A percentile compares a stretch with the other conserved stretches of the same genome.
Conservation (phyloP, 1,139 yeast species). For the Yamadazyma siamensis region DNA sequence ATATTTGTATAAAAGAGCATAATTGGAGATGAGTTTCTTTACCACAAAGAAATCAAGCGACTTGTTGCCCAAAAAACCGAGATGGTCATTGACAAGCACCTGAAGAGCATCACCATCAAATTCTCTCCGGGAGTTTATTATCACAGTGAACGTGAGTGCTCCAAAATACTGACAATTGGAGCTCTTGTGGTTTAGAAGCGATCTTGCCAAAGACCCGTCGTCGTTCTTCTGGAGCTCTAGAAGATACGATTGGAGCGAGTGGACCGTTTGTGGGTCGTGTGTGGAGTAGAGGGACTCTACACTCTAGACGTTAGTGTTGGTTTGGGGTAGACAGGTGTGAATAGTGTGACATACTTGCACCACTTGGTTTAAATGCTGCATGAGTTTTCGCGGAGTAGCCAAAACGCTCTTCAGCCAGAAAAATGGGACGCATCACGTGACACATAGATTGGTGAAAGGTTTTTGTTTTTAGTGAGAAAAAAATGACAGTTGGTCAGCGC, state of each 20-base stretch:
- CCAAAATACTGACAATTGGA: conserved; percentile 65
- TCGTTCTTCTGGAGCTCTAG: conserved; percentile 55
- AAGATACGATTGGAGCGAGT: conserved; percentile 46
- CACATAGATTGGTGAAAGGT: too few relatives aligned
- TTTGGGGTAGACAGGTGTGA: not conserved
- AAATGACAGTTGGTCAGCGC: too few relatives aligned
- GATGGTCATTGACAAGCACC: conserved; percentile 9
- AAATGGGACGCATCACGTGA: too few relatives aligned
- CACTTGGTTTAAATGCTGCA: conserved; percentile 6
- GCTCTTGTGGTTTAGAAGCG: conserved; percentile 37
- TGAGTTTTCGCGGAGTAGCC: too few relatives aligned
- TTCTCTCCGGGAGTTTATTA: conserved; percentile 38
- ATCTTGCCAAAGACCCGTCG: conserved; percentile 50
- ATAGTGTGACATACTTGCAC: conserved; percentile 15
- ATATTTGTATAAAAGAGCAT: conserved; percentile 47
- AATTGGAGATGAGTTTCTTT: conserved; percentile 45
- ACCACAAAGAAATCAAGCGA: conserved; percentile 20
- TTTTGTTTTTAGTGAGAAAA: too few relatives aligned
- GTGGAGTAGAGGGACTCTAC: conserved; percentile 42
- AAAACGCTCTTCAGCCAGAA: too few relatives aligned
- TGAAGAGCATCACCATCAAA: conserved; percentile 9
- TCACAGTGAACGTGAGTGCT: conserved; percentile 63
- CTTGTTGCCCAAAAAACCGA: conserved; percentile 5
- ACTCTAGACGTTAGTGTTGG: conserved; percentile 18
- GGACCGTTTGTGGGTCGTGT: conserved; percentile 41